A percentile compares a stretch with the other conserved stretches of the same genome.
phyloP scores from a whole-genome alignment of 2,329 filamentous ascomycete genomes.

The Arachnopeziza araneosa region DNA sequence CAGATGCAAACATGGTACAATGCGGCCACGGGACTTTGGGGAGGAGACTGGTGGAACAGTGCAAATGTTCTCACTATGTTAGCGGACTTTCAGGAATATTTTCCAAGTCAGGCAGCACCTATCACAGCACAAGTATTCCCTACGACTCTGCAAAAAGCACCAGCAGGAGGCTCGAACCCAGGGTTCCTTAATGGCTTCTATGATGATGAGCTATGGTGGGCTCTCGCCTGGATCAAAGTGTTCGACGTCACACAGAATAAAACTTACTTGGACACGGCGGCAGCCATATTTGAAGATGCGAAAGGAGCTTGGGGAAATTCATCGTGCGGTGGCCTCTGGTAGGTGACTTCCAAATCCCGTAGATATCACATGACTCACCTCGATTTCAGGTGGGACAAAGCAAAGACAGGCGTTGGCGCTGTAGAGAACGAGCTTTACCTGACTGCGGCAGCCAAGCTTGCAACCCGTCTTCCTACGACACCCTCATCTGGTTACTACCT shows the following conservation, averaged over 20 bases:
- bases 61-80: constrained; percentile 62
- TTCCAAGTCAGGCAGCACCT: constrained; percentile 12
- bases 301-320: constrained; percentile 42
- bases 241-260: constrained; percentile 48
- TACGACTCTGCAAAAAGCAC: constrained; percentile 22
- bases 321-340: constrained; percentile 49
- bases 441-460: constrained; percentile 47
- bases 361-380: not conserved
- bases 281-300: constrained; percentile 52
- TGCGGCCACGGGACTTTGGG: constrained; percentile 53
- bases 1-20: constrained; percentile 59
- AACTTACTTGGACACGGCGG: constrained; percentile 49
- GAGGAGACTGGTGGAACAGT: constrained; percentile 65
- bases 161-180: constrained; percentile 26
- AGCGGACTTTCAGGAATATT: constrained; percentile 42
- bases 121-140: constrained; percentile 21
- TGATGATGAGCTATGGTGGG: constrained; percentile 62
- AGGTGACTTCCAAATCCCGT: constrained; percentile 3
- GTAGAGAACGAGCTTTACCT: constrained; percentile 54
- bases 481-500: constrained; percentile 46
- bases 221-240: constrained; percentile 50
- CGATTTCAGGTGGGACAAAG: constrained; percentile 44
- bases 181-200: constrained; percentile 49
- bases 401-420: constrained; percentile 46
- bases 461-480: constrained; percentile 49